A percentile compares a stretch with the other conserved stretches of the same genome.
phyloP scores from a whole-genome alignment of 177 flowering plant species.

The Vitis hybrid region DNA sequence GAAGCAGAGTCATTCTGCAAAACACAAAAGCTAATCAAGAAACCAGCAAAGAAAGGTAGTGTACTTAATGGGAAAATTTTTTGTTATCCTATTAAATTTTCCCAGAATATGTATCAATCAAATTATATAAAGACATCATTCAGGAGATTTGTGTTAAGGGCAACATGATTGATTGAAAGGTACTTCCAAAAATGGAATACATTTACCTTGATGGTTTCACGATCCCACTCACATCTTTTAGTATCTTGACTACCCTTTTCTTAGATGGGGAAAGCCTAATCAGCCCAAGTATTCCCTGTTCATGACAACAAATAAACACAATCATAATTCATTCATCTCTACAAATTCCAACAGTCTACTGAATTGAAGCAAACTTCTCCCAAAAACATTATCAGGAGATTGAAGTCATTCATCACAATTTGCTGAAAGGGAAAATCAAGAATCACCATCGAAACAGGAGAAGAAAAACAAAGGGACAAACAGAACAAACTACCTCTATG shows the following conservation, averaged over 20 bases:
- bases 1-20: slow-evolving; percentile 44
- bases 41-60: not conserved
- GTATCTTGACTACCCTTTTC: too few relatives aligned
- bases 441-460: not conserved
- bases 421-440: too few relatives aligned
- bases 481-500: too few relatives aligned
- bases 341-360: too few relatives aligned
- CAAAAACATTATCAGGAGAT: not conserved
- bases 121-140: not conserved
- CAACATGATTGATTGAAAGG: too few relatives aligned
- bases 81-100: not conserved
- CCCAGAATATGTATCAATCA: not conserved
- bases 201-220: too few relatives aligned
- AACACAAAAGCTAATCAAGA: not conserved
- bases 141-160: too few relatives aligned
- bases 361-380: not conserved
- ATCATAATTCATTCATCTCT: not conserved
- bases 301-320: not conserved
- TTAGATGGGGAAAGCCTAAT: too few relatives aligned
- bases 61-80: not conserved
- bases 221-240: too few relatives aligned
- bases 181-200: too few relatives aligned
- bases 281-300: too few relatives aligned
- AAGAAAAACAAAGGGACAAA: not conserved
- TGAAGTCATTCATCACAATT: not conserved